A percentile compares a stretch with the other conserved stretches of the same genome.
Evolutionary conservation across 2,329 filamentous ascomycete species (phyloP).

Genomic region (Stachybotrys chartarum): DNA sequence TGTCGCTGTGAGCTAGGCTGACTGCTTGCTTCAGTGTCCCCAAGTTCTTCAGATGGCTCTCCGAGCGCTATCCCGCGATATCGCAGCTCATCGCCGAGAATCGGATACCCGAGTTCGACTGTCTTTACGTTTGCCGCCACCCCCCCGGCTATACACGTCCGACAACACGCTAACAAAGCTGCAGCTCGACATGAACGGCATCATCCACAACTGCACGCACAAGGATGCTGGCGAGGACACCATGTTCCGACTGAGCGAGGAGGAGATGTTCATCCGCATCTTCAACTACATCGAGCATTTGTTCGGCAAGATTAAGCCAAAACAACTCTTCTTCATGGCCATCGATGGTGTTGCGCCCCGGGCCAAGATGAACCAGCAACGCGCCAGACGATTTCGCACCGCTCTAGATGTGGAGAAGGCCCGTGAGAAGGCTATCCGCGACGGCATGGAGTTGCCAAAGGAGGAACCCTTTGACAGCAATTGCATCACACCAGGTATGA

Average conservation of each 20-base stretch:
- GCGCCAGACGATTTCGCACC: constrained; percentile 88
- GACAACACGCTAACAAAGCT: constrained; percentile 12
- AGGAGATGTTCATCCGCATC: constrained; percentile 99
- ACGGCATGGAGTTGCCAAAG: constrained; percentile 88
- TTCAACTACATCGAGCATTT: constrained; percentile 99
- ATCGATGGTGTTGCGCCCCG: constrained; percentile 96
- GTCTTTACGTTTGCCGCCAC: constrained; percentile 63
- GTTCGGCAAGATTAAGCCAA: constrained; percentile 97
- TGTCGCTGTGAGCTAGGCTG: no score
- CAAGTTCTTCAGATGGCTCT: constrained; percentile 99
- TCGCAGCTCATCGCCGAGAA: constrained; percentile 98
- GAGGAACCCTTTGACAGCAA: constrained; percentile 98
- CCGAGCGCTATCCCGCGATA: constrained; percentile 96
- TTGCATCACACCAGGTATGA: constrained; percentile 82
- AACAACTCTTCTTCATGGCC: constrained; percentile 99
- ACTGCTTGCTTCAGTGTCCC: constrained; percentile 44
- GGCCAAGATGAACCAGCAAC: constrained; percentile 99
- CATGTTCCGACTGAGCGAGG: constrained; percentile 87
- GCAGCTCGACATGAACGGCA: constrained; percentile 94
- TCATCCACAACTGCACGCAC: constrained; percentile 99
- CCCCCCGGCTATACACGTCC: constrained; percentile 4
- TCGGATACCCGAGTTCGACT: constrained; percentile 97
- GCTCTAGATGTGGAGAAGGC: constrained; percentile 85
- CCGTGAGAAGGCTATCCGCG: constrained; percentile 82
- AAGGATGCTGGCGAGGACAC: constrained; percentile 83